Evolutionary conservation across 2,329 filamentous ascomycete genomes (phyloP).

Genomic region (Colletotrichum godetiae): DNA sequence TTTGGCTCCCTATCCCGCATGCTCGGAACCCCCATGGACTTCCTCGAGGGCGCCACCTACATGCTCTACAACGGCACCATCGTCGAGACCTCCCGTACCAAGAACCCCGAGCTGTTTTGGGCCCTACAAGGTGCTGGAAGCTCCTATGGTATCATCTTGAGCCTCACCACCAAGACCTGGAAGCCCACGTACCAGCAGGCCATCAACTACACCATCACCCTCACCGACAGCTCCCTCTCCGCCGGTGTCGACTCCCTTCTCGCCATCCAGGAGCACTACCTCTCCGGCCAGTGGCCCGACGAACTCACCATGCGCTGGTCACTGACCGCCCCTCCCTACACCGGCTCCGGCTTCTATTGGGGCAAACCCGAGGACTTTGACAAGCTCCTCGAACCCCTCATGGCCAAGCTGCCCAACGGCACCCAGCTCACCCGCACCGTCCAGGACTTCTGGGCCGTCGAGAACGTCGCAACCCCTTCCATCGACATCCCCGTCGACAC

Average conservation of each 20-base stretch:
- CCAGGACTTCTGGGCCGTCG: conserved; percentile 33
- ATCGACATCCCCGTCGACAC: conserved; percentile 27
- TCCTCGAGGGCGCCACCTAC: conserved; percentile 30
- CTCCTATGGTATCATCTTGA: conserved; percentile 33
- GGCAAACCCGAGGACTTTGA: conserved; percentile 34
- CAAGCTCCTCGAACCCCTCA: conserved; percentile 27
- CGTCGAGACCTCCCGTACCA: conserved; percentile 25
- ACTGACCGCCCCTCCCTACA: conserved; percentile 26
- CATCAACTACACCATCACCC: conserved; percentile 32
- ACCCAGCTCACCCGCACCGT: conserved; percentile 28
- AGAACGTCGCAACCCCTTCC: conserved; percentile 33
- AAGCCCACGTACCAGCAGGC: conserved; percentile 23
- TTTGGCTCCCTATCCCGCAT: conserved; percentile 34
- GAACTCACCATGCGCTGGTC: conserved; percentile 35
- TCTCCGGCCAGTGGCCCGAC: conserved; percentile 29
- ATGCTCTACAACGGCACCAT: conserved; percentile 38
- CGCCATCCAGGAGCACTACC: conserved; percentile 32
- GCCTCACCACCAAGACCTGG: conserved; percentile 32
- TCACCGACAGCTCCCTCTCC: conserved; percentile 17
- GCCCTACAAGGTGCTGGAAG: conserved; percentile 35
- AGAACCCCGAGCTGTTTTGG: conserved; percentile 37
- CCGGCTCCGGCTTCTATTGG: conserved; percentile 35
- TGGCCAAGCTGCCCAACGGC: conserved; percentile 23
- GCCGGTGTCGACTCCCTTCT: conserved; percentile 30
- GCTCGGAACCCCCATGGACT: conserved; percentile 35